phyloP scores from a whole-genome alignment of 768 basidiomycete species.

The Chiua virens region DNA sequence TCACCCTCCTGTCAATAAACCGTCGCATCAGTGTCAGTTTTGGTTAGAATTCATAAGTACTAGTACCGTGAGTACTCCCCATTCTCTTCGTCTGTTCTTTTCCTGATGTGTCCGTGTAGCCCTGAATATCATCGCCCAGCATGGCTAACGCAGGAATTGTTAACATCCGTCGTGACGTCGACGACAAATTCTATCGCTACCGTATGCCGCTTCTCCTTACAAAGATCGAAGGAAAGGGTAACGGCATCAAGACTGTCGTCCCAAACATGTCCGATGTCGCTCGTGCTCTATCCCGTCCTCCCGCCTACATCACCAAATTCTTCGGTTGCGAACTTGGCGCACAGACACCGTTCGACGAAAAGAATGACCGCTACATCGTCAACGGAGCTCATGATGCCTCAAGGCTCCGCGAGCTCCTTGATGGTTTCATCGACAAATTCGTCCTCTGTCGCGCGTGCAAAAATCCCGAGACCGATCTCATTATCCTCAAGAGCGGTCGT shows the following conservation, averaged over 20 bases:
- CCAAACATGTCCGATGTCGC: conserved; percentile 99
- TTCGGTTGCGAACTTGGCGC: conserved; percentile 99
- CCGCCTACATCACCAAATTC: conserved; percentile 97
- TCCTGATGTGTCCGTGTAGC: conserved; percentile 37
- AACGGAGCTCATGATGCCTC: conserved; percentile 93
- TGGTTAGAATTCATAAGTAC: conserved; percentile 51
- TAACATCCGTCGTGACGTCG: conserved; percentile 94
- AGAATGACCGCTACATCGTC: conserved; percentile 97
- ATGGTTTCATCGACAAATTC: conserved; percentile 97
- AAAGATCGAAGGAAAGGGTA: conserved; percentile 99
- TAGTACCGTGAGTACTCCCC: conserved; percentile 47
- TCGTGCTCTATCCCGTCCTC: conserved; percentile 90
- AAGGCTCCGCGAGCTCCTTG: conserved; percentile 92
- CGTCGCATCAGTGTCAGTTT: conserved; percentile 61
- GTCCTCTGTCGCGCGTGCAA: conserved; percentile 97
- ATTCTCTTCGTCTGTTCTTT: background rate
- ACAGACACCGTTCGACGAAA: conserved; percentile 94
- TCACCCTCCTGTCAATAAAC: conserved; percentile 80
- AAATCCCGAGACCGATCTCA: conserved; percentile 96
- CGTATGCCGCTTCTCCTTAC: conserved; percentile 94
- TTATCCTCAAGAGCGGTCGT: conserved; percentile 81
- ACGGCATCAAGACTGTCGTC: conserved; percentile 98
- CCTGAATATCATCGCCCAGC: conserved; percentile 61
- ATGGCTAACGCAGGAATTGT: conserved; percentile 84
- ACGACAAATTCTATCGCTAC: conserved; percentile 96